These are phyloP conservation scores for Saccharomycopsis babjevae DNA, from an alignment of 805 yeast genomes.

Conservation along the genomic window DNA sequence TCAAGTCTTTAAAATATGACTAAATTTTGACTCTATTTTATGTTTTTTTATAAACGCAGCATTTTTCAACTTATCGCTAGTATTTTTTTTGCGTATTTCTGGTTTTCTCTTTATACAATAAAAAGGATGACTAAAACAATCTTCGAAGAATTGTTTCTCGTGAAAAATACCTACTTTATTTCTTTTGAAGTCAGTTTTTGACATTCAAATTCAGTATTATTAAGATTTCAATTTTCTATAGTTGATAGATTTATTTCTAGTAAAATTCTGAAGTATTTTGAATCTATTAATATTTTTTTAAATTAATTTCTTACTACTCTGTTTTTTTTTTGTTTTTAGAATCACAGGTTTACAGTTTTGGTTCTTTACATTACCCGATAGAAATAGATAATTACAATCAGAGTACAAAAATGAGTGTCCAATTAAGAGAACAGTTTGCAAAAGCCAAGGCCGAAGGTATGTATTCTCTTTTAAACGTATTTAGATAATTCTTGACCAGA, in stretches of 20 bases:
- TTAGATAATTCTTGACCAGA: too few relatives aligned
- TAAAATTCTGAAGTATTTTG: too few relatives aligned
- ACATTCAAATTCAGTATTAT: neutral
- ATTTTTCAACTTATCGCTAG: neutral
- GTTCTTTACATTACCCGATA: neutral
- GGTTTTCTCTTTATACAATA: neutral
- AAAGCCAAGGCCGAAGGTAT: slow-evolving; percentile 39
- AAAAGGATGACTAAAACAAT: neutral
- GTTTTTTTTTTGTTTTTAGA: too few relatives aligned
- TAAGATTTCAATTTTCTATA: neutral
- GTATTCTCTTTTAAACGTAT: too few relatives aligned
- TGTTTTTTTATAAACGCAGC: neutral
- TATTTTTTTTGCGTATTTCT: neutral
- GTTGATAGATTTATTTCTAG: too few relatives aligned
- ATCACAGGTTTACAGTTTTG: too few relatives aligned
- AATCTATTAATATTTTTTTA: too few relatives aligned
- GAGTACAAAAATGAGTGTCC: slow-evolving; percentile 14
- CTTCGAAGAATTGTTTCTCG: neutral
- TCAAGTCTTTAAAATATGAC: neutral
- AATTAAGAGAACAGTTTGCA: slow-evolving; percentile 43
- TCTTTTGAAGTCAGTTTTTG: neutral
- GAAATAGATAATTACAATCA: neutral
- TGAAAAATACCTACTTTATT: neutral
- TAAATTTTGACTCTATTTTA: neutral
- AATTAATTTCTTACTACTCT: too few relatives aligned